These are phyloP conservation scores for Globisporangium orthogonon DNA, from an alignment of 352 stramenopile species.

Conservation along the genomic window DNA sequence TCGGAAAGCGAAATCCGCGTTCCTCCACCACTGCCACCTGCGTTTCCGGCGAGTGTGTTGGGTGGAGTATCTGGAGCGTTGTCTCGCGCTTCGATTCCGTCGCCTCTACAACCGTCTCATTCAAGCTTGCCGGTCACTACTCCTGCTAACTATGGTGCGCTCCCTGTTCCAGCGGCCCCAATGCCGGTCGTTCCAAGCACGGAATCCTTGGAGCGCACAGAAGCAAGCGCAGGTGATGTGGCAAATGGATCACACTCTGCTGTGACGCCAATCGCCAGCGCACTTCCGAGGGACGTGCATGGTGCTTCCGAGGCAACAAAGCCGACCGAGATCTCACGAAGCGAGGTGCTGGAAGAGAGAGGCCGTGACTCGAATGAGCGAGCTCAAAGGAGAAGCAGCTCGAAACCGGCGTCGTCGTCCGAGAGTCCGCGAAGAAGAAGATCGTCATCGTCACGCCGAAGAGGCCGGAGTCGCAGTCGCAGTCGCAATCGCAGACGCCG, in stretches of 20 bases:
- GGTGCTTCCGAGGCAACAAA: not conserved
- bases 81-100: not conserved
- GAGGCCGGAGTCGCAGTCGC: constrained; percentile 10
- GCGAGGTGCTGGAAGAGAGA: not conserved
- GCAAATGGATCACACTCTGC: no score
- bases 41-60: not conserved
- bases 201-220: no score
- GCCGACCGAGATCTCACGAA: not conserved
- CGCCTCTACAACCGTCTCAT: not conserved
- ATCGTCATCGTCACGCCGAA: constrained; percentile 2
- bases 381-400: not conserved
- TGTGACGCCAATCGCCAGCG: no score
- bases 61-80: not conserved
- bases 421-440: not conserved
- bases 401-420: not conserved
- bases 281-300: not conserved
- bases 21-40: not conserved
- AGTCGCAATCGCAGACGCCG: constrained; percentile 11
- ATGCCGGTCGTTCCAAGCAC: not conserved
- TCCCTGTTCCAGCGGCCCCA: not conserved
- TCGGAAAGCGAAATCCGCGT: not conserved
- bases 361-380: not conserved
- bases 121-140: not conserved
- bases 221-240: no score
- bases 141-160: not conserved